Evolutionary conservation across 2,329 filamentous ascomycete genomes (phyloP).

Genomic region (Penicillium sp.): DNA sequence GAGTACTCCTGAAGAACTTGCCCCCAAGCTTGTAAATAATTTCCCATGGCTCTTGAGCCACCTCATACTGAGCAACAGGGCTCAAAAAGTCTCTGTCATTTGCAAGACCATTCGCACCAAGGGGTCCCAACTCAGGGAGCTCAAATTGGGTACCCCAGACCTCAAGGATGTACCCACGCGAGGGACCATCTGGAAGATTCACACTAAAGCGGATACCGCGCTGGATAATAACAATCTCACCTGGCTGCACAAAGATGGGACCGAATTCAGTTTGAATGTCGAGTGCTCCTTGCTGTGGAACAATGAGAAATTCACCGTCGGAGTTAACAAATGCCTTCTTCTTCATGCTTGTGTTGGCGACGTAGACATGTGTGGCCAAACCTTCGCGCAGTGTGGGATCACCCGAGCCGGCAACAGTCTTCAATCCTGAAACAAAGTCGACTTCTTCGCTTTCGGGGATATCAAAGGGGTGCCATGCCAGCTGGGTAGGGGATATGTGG

Average conservation of each 20-base stretch:
- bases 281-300: slow-evolving; percentile 64
- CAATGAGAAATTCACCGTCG: slow-evolving; percentile 66
- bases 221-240: slow-evolving; percentile 67
- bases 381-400: slow-evolving; percentile 59
- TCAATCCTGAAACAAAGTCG: slow-evolving; percentile 57
- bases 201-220: slow-evolving; percentile 65
- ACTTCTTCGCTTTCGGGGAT: slow-evolving; percentile 50
- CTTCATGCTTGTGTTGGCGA: slow-evolving; percentile 57
- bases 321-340: slow-evolving; percentile 59
- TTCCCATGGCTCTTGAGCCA: slow-evolving; percentile 57
- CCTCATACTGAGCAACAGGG: slow-evolving; percentile 59
- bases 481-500: slow-evolving; percentile 56
- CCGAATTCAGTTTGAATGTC: slow-evolving; percentile 70
- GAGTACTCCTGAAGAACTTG: slow-evolving; percentile 59
- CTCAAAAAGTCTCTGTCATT: slow-evolving; percentile 65
- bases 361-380: slow-evolving; percentile 57
- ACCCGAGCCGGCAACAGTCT: slow-evolving; percentile 57
- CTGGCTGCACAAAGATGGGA: slow-evolving; percentile 62
- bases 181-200: slow-evolving; percentile 59
- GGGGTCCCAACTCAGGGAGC: slow-evolving; percentile 65
- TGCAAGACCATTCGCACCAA: slow-evolving; percentile 66
- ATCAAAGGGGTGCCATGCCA: slow-evolving; percentile 59
- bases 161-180: slow-evolving; percentile 66
- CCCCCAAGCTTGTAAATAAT: slow-evolving; percentile 64
- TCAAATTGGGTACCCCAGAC: slow-evolving; percentile 65